Evolutionary conservation across 2,329 filamentous ascomycete genomes (phyloP), one percentile per base, ranked within the genome.

Genomic region (Phaeosphaeriaceae sp.): DNA sequence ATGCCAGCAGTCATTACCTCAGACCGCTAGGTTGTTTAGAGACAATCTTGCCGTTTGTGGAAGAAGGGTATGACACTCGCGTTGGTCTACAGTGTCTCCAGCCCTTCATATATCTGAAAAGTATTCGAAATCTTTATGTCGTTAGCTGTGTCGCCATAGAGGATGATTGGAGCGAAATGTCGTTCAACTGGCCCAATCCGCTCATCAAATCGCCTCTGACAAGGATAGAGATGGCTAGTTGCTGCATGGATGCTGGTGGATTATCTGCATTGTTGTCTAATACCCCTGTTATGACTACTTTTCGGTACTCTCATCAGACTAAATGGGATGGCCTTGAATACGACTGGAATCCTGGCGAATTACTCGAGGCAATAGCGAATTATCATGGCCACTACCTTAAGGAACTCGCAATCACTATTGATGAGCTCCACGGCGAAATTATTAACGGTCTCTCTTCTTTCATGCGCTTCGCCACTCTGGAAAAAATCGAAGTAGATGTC

Each of bases 271-370:
- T 72, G 0, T 23, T 71, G 3, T 43, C 54, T 1, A 60, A 67
- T 28, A 68, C 68, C 12, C 66, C 67, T 1, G 46, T 48, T 8
- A 52, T 72, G 1, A 50, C 54, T 1, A 49, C 62, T 2, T 70
- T 72, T 54, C 63, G 54, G 12, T 72, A 72, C 48, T 70, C 67
- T 1, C 69, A 72, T 26, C 62, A 71, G 42, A 65, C 64, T 0
- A 72, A 72, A 49, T 68, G 64, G 62, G 62, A 68, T 21, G 67
- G 63, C 18, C 57, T 65, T 16, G 55, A 64, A 16, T 50, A 60
- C 29, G 67, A 72, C 46, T 72, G 69, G 69, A 72, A 71, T 23
- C 56, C 67, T 1, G 69, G 68, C 5, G 58, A 62, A n/a, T 63
- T 72, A 26, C 32, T 64, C 12, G 58, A 68, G 44, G 49, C 54